Evolutionary conservation across 306 rosid genomes (phyloP).

Genomic region (Phaseolus lunatus): DNA sequence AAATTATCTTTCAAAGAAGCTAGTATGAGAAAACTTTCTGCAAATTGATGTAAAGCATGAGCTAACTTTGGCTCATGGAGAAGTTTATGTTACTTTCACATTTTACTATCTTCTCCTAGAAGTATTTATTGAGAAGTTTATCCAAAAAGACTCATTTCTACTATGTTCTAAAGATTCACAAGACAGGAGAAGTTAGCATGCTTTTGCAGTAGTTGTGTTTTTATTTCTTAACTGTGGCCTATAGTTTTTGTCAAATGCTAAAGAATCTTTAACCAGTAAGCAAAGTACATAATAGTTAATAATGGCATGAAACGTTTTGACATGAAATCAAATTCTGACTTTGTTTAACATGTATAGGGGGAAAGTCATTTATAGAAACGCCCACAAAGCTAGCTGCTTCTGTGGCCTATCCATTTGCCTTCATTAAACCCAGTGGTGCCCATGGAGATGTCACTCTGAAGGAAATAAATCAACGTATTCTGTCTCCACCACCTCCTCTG

Average conservation of each 20-base stretch:
- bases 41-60: no score
- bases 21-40: no score
- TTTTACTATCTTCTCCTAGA: no score
- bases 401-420: constrained; percentile 92
- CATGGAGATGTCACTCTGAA: constrained; percentile 90
- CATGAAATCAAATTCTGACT: constrained; percentile 36
- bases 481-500: constrained; percentile 72
- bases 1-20: no score
- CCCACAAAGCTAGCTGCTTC: constrained; percentile 77
- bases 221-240: constrained; percentile 2
- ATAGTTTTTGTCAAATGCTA: constrained; percentile 3
- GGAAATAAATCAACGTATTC: constrained; percentile 91
- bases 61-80: no score
- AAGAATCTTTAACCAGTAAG: constrained; percentile 5
- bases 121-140: no score
- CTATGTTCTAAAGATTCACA: not conserved
- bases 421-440: constrained; percentile 82
- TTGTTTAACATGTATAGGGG: constrained; percentile 62
- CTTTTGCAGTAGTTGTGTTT: not conserved
- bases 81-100: no score
- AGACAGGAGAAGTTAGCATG: constrained; percentile 32
- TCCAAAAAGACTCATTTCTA: not conserved
- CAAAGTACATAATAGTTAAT: constrained; percentile 4
- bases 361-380: constrained; percentile 69
- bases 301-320: not conserved